Evolutionary conservation across 2,329 filamentous ascomycete species (phyloP), one percentile per base, ranked within the genome.

Genomic region (Aspergillus aculeatus): DNA sequence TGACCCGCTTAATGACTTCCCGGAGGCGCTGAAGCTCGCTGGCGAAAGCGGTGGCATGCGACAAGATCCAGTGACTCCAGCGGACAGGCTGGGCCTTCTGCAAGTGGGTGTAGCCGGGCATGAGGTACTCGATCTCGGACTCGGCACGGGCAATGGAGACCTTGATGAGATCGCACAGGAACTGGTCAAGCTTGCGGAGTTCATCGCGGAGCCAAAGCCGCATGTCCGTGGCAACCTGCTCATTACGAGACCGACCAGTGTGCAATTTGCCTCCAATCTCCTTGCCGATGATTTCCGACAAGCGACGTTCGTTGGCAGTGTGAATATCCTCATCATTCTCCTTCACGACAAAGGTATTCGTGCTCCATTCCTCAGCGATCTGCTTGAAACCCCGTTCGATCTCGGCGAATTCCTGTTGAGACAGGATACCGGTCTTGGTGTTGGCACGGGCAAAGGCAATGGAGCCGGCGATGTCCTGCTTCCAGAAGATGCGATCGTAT

Each of bases 141-240:
- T 92, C 89, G 2, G 91, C 90, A 29, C 91, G 84, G 50, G 80
- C 79, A 38, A 86, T 83, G 14, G 88, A 85, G 51, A 92, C 89
- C 69, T 85, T 81, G 47, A 96, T 80, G 66, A 96, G 84, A 57
- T 85, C 83, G 48, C 86, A 81, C 4, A 96, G 82, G 68, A 87
- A 86, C 38, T 68, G 74, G 68, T 96, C 91, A 54, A 96, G 85
- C 64, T 82, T 81, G 58, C 83, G 83, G 59, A 96, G 80, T 78
- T 89, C 84, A 64, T 93, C 88, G 48, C 91, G 84, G 64, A 96
- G 78, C 92, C 92, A 97, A 74, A 96, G 81, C 62, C 92, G 88
- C 90, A 96, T 94, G 70, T 96, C 92, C 23, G 89, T 93, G 51
- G 88, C 92, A 58, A 96, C 87, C 78, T 96, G 92, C 78, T 97